Evolutionary conservation across 495 filamentous ascomycete species (phyloP).

Genomic region (Extremus antarcticus): DNA sequence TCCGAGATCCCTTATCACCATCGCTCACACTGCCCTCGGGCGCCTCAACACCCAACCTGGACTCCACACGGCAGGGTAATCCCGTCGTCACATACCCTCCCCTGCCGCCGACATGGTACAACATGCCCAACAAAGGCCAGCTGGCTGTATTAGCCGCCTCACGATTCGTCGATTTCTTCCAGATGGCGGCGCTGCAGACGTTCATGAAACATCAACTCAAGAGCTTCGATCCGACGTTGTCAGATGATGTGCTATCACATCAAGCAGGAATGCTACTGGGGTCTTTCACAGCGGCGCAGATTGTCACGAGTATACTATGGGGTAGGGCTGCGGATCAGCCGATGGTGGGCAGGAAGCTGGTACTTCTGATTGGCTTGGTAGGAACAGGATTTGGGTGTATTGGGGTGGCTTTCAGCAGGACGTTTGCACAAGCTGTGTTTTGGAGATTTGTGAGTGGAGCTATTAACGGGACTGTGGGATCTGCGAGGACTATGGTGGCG

Average conservation of each 20-base stretch:
- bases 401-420: conserved; percentile 24
- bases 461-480: conserved; percentile 28
- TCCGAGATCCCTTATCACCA: not conserved
- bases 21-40: conserved; percentile 2
- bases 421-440: conserved; percentile 22
- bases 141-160: conserved; percentile 37
- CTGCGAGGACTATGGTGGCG: conserved; percentile 26
- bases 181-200: conserved; percentile 35
- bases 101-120: conserved; percentile 20
- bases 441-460: conserved; percentile 26
- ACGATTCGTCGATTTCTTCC: conserved; percentile 41
- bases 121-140: conserved; percentile 34
- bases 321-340: conserved; percentile 24
- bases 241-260: conserved; percentile 23
- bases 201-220: conserved; percentile 54
- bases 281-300: conserved; percentile 27
- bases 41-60: conserved; percentile 2
- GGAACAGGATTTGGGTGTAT: conserved; percentile 25
- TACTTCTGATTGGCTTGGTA: conserved; percentile 25
- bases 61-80: conserved; percentile 4
- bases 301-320: conserved; percentile 26
- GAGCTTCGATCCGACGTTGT: conserved; percentile 26
- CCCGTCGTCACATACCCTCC: conserved; percentile 6
- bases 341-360: conserved; percentile 23
- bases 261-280: conserved; percentile 27